Conservation (phyloP, 257 asterid species). For the Eucommia ulmoides region DNA sequence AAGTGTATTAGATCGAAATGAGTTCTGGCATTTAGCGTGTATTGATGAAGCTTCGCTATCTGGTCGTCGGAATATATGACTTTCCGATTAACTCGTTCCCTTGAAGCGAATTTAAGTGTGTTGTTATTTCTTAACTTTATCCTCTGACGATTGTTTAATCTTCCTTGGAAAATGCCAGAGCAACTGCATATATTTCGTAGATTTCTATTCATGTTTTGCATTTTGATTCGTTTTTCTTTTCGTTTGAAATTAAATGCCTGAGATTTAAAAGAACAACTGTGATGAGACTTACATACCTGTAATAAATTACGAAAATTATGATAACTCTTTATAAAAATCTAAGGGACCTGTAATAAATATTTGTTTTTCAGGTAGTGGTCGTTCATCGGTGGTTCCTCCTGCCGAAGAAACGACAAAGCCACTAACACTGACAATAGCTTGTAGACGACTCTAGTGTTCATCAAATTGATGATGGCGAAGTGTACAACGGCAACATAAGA, state of each 20-base stretch:
- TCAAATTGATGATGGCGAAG: too few species aligned
- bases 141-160: background rate
- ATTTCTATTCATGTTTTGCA: background rate
- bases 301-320: slow-evolving; percentile 3
- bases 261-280: background rate
- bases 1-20: too few species aligned
- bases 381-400: too few species aligned
- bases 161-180: slow-evolving; percentile 4
- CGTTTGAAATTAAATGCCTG: too few species aligned
- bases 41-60: slow-evolving; percentile 7
- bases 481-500: too few species aligned
- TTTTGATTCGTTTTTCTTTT: background rate
- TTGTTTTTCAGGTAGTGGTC: too few species aligned
- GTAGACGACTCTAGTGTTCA: too few species aligned
- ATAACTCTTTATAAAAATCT: slow-evolving; percentile 5
- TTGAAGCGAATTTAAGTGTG: slow-evolving; percentile 7
- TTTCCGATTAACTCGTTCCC: slow-evolving; percentile 7
- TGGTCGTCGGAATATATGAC: background rate
- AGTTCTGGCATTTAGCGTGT: too few species aligned
- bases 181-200: background rate
- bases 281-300: slow-evolving; percentile 6
- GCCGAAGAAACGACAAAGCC: too few species aligned
- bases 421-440: too few species aligned
- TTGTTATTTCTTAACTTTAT: background rate
- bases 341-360: too few species aligned